Base-by-base conservation (phyloP, 495 filamentous ascomycete species). In the Chaetomium tenue region DNA sequence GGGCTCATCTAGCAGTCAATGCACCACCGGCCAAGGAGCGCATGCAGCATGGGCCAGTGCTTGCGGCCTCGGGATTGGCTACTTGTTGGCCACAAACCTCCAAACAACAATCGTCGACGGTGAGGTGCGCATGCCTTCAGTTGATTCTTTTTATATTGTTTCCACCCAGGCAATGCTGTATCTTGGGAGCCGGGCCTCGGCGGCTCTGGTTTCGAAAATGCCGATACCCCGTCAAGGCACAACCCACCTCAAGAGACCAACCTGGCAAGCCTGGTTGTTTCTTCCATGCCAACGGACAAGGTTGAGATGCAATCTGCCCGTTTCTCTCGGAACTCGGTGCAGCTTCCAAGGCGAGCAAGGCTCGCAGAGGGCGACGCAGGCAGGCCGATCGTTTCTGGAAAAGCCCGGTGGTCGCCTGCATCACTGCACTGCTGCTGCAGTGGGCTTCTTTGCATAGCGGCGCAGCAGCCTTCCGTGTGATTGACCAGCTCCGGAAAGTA, bases 381-480 rank as follows among this genome's bases (percentile, higher is more conserved):
- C 20, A 53, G 66, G 66, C 59, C 58, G 63, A 64, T 68, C 63
- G 54, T 60, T 28, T 50, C 13, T 53, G 37, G 58, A 37, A 9
- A 46, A 70, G 51, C 61, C 63, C 23, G 46, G 70, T 28, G 46
- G 70, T 3, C 23, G 67, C 67, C 9, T 37, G 33, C 11, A 9
- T 37, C 33, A 8, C 33, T 60, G 20, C 25, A 20, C 28, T 33
- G 30, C 30, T 37, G 39, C 51, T 62, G 66, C 51, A 59, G 52
- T 47, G 54, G 37, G 50, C 67, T 44, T 67, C 60, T 50, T 20
- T 50, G 64, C 65, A 64, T 65, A 58, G 65, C 63, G 40, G 65
- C 65, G 63, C 66, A 65, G 63, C 64, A 58, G 64, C 44, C 60
- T 57, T 71, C 57, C 30, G 56, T 72, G 68, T 74, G 66, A 74